phyloP scores from a whole-genome alignment of 2,329 filamentous ascomycete genomes.

The Fusarium liriodendri region DNA sequence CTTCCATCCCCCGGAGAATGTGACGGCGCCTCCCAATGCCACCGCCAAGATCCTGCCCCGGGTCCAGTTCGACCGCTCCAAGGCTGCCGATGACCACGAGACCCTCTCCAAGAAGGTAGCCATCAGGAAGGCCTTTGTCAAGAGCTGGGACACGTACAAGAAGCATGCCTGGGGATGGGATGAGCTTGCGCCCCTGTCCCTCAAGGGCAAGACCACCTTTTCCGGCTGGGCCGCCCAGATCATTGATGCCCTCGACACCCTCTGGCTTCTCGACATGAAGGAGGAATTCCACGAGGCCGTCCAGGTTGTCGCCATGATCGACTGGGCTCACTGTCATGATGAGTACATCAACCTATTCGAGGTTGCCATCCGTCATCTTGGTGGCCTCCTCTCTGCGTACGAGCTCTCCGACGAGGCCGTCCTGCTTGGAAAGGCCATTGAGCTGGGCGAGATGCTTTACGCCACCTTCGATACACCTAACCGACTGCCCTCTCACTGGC shows the following conservation, averaged over 20 bases:
- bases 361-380: conserved; percentile 68
- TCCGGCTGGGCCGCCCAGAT: conserved; percentile 69
- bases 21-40: conserved; percentile 51
- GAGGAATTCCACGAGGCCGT: conserved; percentile 67
- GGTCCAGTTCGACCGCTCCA: conserved; percentile 58
- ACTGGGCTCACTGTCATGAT: conserved; percentile 62
- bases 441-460: conserved; percentile 66
- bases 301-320: conserved; percentile 59
- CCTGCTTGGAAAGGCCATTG: conserved; percentile 62
- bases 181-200: conserved; percentile 64
- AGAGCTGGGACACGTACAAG: conserved; percentile 65
- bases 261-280: conserved; percentile 69
- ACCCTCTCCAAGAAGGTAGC: conserved; percentile 50
- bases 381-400: conserved; percentile 63
- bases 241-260: conserved; percentile 68
- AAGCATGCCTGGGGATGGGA: conserved; percentile 67
- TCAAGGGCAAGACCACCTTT: conserved; percentile 59
- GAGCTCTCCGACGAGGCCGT: conserved; percentile 60
- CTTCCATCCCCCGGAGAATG: conserved; percentile 47
- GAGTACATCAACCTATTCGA: conserved; percentile 69
- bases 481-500: conserved; percentile 60
- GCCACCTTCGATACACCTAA: conserved; percentile 66
- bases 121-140: conserved; percentile 54
- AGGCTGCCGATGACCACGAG: conserved; percentile 53
- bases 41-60: conserved; percentile 47